These are phyloP conservation scores for Globisporangium megalacanthum DNA, from an alignment of 352 stramenopile genomes.

Conservation along the genomic window DNA sequence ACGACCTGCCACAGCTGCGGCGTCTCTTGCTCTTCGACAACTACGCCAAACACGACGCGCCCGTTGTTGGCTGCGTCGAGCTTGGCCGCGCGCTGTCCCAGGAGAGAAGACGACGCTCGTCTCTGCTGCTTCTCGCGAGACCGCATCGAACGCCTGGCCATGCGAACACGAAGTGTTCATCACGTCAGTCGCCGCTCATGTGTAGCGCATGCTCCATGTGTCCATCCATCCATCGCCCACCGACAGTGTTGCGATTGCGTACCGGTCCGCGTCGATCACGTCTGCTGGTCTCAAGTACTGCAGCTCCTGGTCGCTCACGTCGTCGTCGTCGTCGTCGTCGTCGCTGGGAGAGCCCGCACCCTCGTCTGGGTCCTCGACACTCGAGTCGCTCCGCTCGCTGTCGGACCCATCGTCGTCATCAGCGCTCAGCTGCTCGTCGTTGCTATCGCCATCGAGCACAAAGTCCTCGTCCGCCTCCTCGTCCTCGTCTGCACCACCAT, in stretches of 20 bases:
- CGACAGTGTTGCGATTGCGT: constrained; percentile 1
- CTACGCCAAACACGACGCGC: constrained; percentile 39
- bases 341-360: not conserved
- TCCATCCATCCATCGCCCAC: not conserved
- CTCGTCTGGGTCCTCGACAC: constrained; percentile 2
- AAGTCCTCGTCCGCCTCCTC: constrained; percentile 53
- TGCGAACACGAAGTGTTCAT: not conserved
- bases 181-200: not conserved
- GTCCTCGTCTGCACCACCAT: constrained; percentile 8
- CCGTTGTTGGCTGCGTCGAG: constrained; percentile 22
- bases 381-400: not conserved
- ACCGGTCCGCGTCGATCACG: constrained; percentile 48
- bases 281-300: constrained; percentile 42
- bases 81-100: constrained; percentile 45
- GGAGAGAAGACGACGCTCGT: not conserved
- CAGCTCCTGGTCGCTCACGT: constrained; percentile 29
- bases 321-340: constrained; percentile 20
- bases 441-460: constrained; percentile 27
- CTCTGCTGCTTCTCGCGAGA: constrained; percentile 10
- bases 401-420: constrained; percentile 14
- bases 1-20: constrained; percentile 42
- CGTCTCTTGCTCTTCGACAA: constrained; percentile 26
- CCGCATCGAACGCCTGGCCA: constrained; percentile 22
- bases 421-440: constrained; percentile 16
- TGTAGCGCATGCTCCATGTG: not conserved